Evolutionary conservation across 345 rosid genomes (phyloP).

Genomic region (Eucalyptus tenuipes): DNA sequence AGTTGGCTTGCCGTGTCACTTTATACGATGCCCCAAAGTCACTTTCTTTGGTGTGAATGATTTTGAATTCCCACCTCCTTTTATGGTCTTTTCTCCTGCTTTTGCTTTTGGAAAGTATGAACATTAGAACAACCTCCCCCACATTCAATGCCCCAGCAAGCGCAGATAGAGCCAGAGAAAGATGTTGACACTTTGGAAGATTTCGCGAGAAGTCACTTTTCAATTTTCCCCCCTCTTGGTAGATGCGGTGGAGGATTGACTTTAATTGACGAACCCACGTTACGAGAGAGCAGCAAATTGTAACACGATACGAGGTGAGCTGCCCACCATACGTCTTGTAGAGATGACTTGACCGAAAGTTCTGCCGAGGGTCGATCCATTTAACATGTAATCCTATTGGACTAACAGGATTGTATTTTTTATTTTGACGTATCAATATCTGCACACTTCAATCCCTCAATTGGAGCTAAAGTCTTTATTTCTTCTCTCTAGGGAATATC

Average conservation of each 20-base stretch:
- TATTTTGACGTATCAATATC: no score
- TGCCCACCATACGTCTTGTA: not conserved
- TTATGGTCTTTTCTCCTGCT: not conserved
- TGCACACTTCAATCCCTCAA: fast-evolving
- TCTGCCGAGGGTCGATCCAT: no score
- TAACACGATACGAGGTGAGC: not conserved
- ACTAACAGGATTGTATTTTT: no score
- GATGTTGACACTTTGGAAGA: not conserved
- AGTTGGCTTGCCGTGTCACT: not conserved
- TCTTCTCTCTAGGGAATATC: no score
- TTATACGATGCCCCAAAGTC: not conserved
- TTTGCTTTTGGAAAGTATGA: not conserved
- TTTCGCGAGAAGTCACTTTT: not conserved
- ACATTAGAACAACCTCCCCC: not conserved
- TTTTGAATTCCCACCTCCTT: not conserved
- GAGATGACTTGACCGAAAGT: not conserved
- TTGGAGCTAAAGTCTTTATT: no score
- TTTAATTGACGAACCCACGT: not conserved
- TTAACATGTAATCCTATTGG: no score
- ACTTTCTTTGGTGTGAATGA: not conserved
- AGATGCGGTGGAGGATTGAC: not conserved
- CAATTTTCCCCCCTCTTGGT: not conserved
- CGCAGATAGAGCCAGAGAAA: not conserved
- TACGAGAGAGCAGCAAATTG: not conserved
- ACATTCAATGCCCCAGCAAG: not conserved